These are phyloP conservation scores for Lentithecium fluviatile DNA, from an alignment of 495 filamentous ascomycete species.

Conservation along the genomic window DNA sequence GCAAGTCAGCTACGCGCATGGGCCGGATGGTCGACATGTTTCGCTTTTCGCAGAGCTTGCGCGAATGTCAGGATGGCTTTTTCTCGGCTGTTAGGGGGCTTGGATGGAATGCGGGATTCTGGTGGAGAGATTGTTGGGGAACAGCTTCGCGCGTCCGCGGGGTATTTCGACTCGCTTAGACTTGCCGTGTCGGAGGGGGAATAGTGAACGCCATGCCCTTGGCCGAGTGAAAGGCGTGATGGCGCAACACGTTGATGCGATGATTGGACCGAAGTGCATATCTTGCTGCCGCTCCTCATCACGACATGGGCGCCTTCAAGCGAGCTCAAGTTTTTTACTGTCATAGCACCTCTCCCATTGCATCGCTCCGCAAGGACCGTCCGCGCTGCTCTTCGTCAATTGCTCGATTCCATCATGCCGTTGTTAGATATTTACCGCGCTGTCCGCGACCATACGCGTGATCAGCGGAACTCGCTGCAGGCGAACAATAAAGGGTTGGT, in stretches of 20 bases:
- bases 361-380: not conserved
- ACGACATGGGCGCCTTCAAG: not conserved
- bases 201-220: constrained; percentile 7
- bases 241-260: not conserved
- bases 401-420: constrained; percentile 18
- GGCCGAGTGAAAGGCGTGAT: not conserved
- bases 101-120: no score
- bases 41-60: not conserved
- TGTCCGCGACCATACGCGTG: constrained; percentile 26
- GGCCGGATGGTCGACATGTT: constrained; percentile 67
- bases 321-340: not conserved
- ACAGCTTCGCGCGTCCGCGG: not conserved
- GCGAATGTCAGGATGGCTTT: not conserved
- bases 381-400: not conserved
- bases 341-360: not conserved
- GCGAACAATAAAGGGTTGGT: constrained; percentile 17
- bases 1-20: constrained; percentile 69
- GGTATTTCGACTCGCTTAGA: not conserved
- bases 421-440: constrained; percentile 30
- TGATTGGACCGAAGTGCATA: constrained; percentile 4
- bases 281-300: not conserved
- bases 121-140: not conserved
- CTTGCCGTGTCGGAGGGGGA: not conserved
- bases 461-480: constrained; percentile 23
- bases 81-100: not conserved